Base-by-base conservation (phyloP, 2,329 filamentous ascomycete genomes). In the Venturia oleaginea region DNA sequence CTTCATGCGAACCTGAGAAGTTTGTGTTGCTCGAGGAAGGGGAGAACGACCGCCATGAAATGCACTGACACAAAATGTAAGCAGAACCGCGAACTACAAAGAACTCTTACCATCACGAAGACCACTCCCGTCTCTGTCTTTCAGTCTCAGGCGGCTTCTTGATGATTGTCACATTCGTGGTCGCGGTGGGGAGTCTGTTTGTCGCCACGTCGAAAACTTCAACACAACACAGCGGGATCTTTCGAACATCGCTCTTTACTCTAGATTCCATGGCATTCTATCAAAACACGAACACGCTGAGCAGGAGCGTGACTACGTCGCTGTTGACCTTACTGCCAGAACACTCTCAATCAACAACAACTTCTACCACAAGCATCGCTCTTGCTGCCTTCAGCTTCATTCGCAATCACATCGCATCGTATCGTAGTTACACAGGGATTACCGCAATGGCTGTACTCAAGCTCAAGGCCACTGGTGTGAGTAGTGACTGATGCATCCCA, bases 371-470 rank as follows among this genome's bases (percentile, higher is more conserved):
- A 57, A 34, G 19, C n/a, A n/a, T 57, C 30, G 17, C 30, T 34
- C 10, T 22, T 57, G 30, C 15, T 8, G 1, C 51, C 4, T 19
- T 34, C 51, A 32, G 34, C 15, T 34, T n/a, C 15, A 34, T 19
- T 34, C 51, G 51, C 30, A 34, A 57, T 57, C 19, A 30, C 51
- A 48, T 46, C 43, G 43, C 43, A n/a, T 46, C 43, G 43, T 19
- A n/a, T 24, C 10, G 7, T 4, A 34, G 27, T 17, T 34, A n/a
- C 7, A n/a, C 11, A 10, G 15, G 8, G 19, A 7, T 10, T 24
- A n/a, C 11, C 27, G 30, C 27, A 34, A 57, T 57, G 51, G 51
- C 51, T 57, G 27, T 57, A n/a, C 51, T 57, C 51, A 57, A 57
- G 30, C 51, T 57, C 51, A 57, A 34, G 51, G 51, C 51, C 30